These are phyloP conservation scores for Pseudocercospora cruenta DNA, from an alignment of 2,329 filamentous ascomycete genomes.

Conservation along the genomic window DNA sequence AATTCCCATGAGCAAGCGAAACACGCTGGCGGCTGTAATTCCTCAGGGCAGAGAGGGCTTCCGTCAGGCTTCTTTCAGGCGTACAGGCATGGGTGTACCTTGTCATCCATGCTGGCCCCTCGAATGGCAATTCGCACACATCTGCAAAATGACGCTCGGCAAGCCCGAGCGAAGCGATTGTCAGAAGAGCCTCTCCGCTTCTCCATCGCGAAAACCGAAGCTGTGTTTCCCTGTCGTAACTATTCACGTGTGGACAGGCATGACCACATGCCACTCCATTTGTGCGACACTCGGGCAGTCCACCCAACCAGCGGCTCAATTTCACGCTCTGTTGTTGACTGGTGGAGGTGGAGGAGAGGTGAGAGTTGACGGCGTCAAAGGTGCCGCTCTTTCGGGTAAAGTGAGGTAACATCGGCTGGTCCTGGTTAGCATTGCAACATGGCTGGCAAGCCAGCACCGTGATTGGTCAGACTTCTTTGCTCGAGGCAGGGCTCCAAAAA, in stretches of 20 bases:
- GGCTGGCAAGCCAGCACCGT: neutral
- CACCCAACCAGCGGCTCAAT: neutral
- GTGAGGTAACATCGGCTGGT: slow-evolving; percentile 14
- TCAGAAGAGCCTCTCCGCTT: neutral
- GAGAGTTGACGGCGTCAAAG: neutral
- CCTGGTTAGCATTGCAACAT: slow-evolving; percentile 1
- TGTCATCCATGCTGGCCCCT: neutral
- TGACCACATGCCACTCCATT: slow-evolving; percentile 8
- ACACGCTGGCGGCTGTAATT: slow-evolving; percentile 6
- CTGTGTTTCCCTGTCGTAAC: neutral
- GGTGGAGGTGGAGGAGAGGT: neutral
- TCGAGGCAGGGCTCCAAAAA: neutral
- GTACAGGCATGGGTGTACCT: neutral
- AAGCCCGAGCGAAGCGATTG: neutral
- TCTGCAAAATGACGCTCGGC: slow-evolving; percentile 7
- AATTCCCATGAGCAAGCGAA: neutral
- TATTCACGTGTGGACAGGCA: slow-evolving; percentile 6
- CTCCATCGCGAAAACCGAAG: slow-evolving; percentile 2
- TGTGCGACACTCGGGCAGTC: neutral
- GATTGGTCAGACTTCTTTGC: neutral
- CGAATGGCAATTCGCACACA: neutral
- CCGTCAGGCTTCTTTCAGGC: slow-evolving; percentile 3
- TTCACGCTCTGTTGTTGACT: neutral
- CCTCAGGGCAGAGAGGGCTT: slow-evolving; percentile 2
- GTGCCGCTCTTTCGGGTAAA: slow-evolving; percentile 9